A percentile compares a stretch with the other conserved stretches of the same genome.
Conservation (phyloP, 805 yeast genomes). For the Yamadazyma laniorum region DNA sequence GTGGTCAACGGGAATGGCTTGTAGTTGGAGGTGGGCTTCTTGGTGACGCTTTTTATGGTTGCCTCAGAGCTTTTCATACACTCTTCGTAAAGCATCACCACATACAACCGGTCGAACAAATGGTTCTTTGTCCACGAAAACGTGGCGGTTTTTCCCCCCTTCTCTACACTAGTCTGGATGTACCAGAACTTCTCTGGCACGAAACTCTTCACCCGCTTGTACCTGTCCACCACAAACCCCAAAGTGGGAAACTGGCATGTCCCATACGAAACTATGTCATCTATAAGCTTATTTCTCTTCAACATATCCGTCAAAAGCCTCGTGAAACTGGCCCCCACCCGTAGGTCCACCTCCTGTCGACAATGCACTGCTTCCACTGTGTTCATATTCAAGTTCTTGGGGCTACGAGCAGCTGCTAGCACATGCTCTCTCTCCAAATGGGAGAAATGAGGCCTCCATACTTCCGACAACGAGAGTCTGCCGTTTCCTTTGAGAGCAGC, state of each 20-base stretch:
- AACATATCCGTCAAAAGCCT: constrained; percentile 65
- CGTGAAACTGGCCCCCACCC: constrained; percentile 89
- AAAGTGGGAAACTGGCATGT: constrained; percentile 95
- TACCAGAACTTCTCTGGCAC: constrained; percentile 80
- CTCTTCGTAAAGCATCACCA: constrained; percentile 61
- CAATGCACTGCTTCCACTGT: constrained; percentile 83
- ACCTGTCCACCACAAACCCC: constrained; percentile 94
- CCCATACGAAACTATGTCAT: constrained; percentile 69
- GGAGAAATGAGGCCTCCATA: constrained; percentile 78
- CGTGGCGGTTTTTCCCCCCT: constrained; percentile 24
- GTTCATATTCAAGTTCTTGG: constrained; percentile 58
- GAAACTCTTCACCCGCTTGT: constrained; percentile 69
- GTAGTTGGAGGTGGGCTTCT: constrained; percentile 69
- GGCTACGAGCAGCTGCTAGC: constrained; percentile 68
- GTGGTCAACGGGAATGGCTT: constrained; percentile 93
- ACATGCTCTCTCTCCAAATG: constrained; percentile 81
- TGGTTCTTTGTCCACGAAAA: constrained; percentile 74
- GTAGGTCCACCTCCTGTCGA: constrained; percentile 80
- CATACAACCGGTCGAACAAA: constrained; percentile 70
- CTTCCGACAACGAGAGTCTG: constrained; percentile 42
- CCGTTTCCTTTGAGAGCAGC: constrained; percentile 60
- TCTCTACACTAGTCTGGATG: constrained; percentile 52
- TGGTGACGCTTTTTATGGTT: constrained; percentile 46
- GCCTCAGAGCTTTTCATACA: constrained; percentile 57
- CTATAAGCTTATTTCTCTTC: constrained; percentile 30